Evolutionary conservation across 1,139 yeast genomes (phyloP).

Genomic region (Geotrichum aggregatum): DNA sequence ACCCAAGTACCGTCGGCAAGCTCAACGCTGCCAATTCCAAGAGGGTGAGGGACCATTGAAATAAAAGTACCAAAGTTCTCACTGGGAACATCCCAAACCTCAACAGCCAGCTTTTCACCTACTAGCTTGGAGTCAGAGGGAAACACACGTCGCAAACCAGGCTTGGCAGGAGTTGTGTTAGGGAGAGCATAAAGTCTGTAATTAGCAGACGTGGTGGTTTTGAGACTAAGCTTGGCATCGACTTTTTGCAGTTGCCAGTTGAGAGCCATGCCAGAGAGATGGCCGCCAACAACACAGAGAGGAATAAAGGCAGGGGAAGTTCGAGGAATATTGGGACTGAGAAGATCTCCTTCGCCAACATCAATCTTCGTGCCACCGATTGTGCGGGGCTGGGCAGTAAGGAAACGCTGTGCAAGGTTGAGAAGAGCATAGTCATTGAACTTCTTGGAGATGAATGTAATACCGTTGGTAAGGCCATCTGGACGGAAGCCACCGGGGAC

Average conservation of each 20-base stretch:
- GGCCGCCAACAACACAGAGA: slow-evolving; percentile 95
- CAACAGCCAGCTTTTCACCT: slow-evolving; percentile 66
- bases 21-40: slow-evolving; percentile 91
- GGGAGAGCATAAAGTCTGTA: slow-evolving; percentile 83
- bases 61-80: slow-evolving; percentile 78
- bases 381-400: slow-evolving; percentile 47
- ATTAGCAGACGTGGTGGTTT: slow-evolving; percentile 65
- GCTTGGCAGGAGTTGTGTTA: slow-evolving; percentile 73
- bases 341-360: slow-evolving; percentile 41
- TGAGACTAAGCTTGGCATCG: slow-evolving; percentile 64
- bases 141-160: slow-evolving; percentile 73
- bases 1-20: slow-evolving; percentile 75
- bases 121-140: slow-evolving; percentile 37
- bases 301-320: slow-evolving; percentile 45
- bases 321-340: slow-evolving; percentile 41
- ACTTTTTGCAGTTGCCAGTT: slow-evolving; percentile 92
- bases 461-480: slow-evolving; percentile 88
- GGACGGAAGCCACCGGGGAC: slow-evolving; percentile 80
- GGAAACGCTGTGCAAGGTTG: slow-evolving; percentile 71
- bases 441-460: slow-evolving; percentile 74
- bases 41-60: slow-evolving; percentile 84
- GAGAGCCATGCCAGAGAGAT: slow-evolving; percentile 77
- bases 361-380: slow-evolving; percentile 44
- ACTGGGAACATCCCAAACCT: slow-evolving; percentile 75
- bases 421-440: slow-evolving; percentile 86